Percentiles rank a stretch among this genome's conserved stretches.
These are phyloP conservation scores for Podaxis mareebaensis DNA, from an alignment of 768 basidiomycete genomes.

Conservation along the genomic window DNA sequence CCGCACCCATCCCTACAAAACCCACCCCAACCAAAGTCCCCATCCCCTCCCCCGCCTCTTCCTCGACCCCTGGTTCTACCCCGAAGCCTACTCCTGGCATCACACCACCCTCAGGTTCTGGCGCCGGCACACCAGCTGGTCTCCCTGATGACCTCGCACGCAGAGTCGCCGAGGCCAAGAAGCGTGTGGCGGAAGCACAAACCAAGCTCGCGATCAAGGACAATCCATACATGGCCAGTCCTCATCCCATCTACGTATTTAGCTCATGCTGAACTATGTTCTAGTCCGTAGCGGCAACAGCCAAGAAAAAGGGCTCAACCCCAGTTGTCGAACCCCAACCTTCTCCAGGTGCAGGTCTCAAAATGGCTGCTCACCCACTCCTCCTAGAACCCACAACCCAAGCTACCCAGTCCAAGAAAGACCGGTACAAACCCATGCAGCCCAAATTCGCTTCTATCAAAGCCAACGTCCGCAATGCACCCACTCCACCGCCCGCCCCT, in stretches of 20 bases:
- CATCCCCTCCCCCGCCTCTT: conserved; percentile 33
- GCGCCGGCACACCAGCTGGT: conserved; percentile 39
- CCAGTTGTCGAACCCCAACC: conserved; percentile 66
- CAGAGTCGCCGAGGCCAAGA: conserved; percentile 82
- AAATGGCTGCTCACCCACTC: conserved; percentile 90
- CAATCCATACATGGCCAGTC: conserved; percentile 86
- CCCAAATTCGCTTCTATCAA: conserved; percentile 98
- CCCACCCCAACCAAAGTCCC: conserved; percentile 37
- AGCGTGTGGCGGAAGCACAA: conserved; percentile 81
- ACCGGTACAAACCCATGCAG: conserved; percentile 97
- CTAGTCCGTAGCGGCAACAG: conserved; percentile 54
- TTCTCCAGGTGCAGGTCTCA: conserved; percentile 66
- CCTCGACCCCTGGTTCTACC: conserved; percentile 40
- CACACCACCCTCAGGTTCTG: conserved; percentile 28
- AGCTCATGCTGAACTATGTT: not conserved
- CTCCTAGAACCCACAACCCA: conserved; percentile 67
- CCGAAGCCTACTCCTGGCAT: conserved; percentile 10
- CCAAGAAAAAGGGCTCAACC: conserved; percentile 50
- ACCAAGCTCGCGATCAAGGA: conserved; percentile 73
- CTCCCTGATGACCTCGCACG: conserved; percentile 65
- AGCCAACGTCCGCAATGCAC: conserved; percentile 80
- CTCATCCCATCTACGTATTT: not conserved
- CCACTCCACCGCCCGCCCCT: conserved; percentile 46
- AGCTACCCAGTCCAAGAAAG: conserved; percentile 76
- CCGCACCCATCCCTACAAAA: conserved; percentile 39